Percentiles rank a stretch among this genome's conserved stretches.
phyloP scores from a whole-genome alignment of 352 stramenopile species.

The Stramenopiles sp. region DNA sequence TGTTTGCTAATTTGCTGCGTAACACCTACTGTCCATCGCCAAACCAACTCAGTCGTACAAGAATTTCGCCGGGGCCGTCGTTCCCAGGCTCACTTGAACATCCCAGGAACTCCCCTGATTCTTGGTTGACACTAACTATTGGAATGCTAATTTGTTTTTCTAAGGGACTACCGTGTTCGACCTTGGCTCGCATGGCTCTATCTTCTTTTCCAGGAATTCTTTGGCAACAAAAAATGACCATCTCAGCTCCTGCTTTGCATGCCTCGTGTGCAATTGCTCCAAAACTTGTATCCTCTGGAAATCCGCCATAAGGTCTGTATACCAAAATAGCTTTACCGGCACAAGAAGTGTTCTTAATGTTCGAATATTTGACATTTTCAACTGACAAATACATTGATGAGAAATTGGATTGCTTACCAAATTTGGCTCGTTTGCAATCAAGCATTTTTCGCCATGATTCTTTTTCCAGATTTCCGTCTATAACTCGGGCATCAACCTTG shows the following conservation, averaged over 20 bases:
- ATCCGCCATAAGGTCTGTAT: neutral
- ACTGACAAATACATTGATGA: neutral
- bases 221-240: slow-evolving; percentile 6
- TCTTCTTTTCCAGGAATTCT: neutral
- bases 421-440: slow-evolving; percentile 6
- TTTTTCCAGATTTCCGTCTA: neutral
- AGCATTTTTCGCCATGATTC: neutral
- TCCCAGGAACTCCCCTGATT: neutral
- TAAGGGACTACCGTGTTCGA: neutral
- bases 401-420: slow-evolving; percentile 5
- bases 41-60: neutral
- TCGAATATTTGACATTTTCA: neutral
- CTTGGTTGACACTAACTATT: neutral
- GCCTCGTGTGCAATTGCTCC: neutral
- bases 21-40: neutral
- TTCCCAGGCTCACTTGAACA: neutral
- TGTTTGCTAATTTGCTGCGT: too few species aligned
- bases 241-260: neutral
- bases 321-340: neutral
- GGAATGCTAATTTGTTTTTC: slow-evolving; percentile 1
- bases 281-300: neutral
- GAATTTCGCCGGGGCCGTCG: neutral
- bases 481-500: neutral
- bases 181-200: neutral
- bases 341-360: neutral